Evolutionary conservation across 2,329 filamentous ascomycete genomes (phyloP), one percentile per base, ranked within the genome.

Genomic region (Zymoseptoria ardabiliae): DNA sequence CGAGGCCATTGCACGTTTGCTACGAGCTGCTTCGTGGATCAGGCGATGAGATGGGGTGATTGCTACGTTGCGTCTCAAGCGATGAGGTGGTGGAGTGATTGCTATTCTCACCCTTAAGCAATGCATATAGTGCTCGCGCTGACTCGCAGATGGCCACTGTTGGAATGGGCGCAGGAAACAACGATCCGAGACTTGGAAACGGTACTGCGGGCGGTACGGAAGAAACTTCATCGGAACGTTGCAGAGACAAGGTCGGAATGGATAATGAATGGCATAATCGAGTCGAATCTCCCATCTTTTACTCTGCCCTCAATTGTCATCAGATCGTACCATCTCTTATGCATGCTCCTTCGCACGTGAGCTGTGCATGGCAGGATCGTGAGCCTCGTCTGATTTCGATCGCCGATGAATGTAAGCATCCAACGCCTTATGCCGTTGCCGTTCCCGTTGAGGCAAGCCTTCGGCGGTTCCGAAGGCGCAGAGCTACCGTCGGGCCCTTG

Each of bases 1-100:
- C 21, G 53, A 55, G 11, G 64, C 63, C n/a, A 57, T 67, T 41
- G 53, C 58, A 30, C 22, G 41, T 10, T 23, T 69, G 49, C 30
- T 70, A n/a, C 51, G 53, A 30, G 56, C 54, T 5, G 53, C 59
- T 45, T 45, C 54, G 2, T 17, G 48, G 22, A 50, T 49, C 35
- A 59, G 54, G 20, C 28, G n/a, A 45, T 54, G 35, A 58, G 22
- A 21, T 17, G n/a, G 13, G 17, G 35, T 41, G 35, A 11, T 41
- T 17, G 35, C 25, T 41, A 41, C 11, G 13, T 28, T 28, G 25
- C 25, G 25, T 28, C 25, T 28, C 25, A 9, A 28, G 25, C 25
- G 25, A 9, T 4, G 35, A 41, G 35, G 17, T 41, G 35, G 35
- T 41, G 25, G 25, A 28, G 25, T 28, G 25, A 28, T 28, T 7